Evolutionary conservation across 208 protist species (phyloP), one percentile per base, ranked within the genome.

Genomic region (Trypanosomatidae sp.): DNA sequence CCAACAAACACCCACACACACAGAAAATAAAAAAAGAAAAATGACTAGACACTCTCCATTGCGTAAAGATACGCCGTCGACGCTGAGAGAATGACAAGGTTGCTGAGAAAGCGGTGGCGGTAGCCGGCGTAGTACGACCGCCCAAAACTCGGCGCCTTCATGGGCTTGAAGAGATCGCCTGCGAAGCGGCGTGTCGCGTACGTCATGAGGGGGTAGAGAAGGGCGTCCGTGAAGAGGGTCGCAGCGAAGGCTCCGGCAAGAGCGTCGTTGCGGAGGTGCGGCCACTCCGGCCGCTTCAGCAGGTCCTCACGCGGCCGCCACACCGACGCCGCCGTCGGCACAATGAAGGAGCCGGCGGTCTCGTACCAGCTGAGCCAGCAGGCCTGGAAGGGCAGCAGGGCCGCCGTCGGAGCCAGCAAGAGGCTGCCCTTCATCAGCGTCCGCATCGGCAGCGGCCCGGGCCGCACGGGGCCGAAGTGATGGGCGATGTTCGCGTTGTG

Each of bases 331-430:
- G 74, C 62, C 13, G 82, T 91, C 22, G 91, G 88, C 33, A 96
- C 74, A 59, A 96, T 85, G 65, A 88, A 84, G 13, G 91, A 81
- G 19, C 87, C 86, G 0, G 76, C 64, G 0, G 88, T 93, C 70
- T 96, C 91, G 73, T 91, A 94, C 88, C 89, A 94, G 1, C 69
- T 71, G 41, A 94, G 69, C 86, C 90, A 96, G 56, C 67, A 89
- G 6, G 73, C 88, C 25, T 87, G 85, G 19, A 84, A 87, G 6
- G 91, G 90, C 33, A 94, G 60, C 62, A 93, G 30, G n/a, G 88
- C 30, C 1, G 62, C 66, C 25, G 83, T 43, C 0, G 91, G 90
- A 0, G 80, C 56, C 13, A 93, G 65, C 3, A 73, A 62, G 0
- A 91, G 13, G 28, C 50, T 55, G 0, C 90, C 88, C 12, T 62